These are phyloP conservation scores for Eutypella sp. DNA, from an alignment of 2,329 filamentous ascomycete species.

Conservation along the genomic window DNA sequence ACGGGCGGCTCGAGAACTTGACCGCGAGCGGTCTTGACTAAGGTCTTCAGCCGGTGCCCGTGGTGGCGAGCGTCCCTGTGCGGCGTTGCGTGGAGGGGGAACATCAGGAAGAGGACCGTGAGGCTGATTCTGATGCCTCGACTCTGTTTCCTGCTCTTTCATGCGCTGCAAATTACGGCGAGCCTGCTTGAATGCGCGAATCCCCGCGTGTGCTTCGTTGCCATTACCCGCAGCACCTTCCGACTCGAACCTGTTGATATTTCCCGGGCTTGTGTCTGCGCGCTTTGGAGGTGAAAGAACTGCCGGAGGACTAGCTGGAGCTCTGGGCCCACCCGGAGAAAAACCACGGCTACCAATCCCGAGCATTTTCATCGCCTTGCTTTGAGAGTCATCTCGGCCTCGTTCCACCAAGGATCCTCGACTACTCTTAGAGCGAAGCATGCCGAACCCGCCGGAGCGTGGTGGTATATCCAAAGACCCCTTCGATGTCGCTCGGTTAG, in stretches of 20 bases:
- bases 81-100: no score
- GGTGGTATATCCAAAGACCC: conserved; percentile 27
- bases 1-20: conserved; percentile 21
- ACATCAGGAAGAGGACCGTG: no score
- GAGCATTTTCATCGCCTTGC: conserved; percentile 58
- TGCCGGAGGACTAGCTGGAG: no score
- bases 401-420: conserved; percentile 56
- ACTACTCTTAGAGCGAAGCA: conserved; percentile 63
- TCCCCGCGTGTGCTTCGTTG: conserved; percentile 39
- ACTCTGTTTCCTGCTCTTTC: conserved; percentile 47
- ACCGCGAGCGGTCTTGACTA: conserved; percentile 19
- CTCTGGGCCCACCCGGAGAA: conserved; percentile 20
- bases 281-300: no score
- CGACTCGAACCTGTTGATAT: conserved; percentile 3
- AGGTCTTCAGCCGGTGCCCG: conserved; percentile 41
- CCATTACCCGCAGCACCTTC: conserved; percentile 14
- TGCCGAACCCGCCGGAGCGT: conserved; percentile 54
- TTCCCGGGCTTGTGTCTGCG: conserved; percentile 3
- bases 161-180: conserved; percentile 51
- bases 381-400: conserved; percentile 35
- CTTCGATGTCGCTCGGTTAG: conserved; percentile 29
- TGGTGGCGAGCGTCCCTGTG: no score
- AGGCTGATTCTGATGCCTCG: conserved; percentile 33
- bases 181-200: conserved; percentile 54
- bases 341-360: conserved; percentile 43